phyloP scores from a whole-genome alignment of 2,329 filamentous ascomycete genomes.

The Hirsutella thompsonii region DNA sequence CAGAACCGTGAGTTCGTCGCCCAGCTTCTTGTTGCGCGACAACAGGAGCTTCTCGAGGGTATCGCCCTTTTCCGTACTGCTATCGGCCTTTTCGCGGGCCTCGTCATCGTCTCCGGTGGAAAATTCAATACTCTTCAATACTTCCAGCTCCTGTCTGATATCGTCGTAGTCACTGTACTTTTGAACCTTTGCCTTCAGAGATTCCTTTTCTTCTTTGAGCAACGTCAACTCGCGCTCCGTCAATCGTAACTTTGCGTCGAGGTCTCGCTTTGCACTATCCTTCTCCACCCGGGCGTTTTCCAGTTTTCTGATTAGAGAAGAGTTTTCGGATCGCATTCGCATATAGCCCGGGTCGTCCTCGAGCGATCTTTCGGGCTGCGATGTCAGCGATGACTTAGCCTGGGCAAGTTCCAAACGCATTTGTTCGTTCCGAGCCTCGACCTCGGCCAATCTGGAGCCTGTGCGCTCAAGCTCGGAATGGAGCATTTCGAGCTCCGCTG shows the following conservation, averaged over 20 bases:
- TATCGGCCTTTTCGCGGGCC: conserved; percentile 22
- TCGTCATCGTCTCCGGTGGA: conserved; percentile 79
- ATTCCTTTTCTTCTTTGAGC: conserved; percentile 69
- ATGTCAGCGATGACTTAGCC: conserved; percentile 55
- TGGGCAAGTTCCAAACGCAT: conserved; percentile 83
- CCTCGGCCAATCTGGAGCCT: conserved; percentile 72
- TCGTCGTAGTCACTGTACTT: conserved; percentile 94
- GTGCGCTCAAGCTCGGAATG: conserved; percentile 85
- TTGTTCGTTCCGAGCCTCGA: conserved; percentile 91
- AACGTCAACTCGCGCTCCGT: conserved; percentile 66
- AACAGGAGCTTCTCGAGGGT: conserved; percentile 84
- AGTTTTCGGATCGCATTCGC: conserved; percentile 85
- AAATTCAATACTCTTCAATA: conserved; percentile 96
- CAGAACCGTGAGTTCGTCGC: conserved; percentile 83
- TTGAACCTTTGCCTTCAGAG: conserved; percentile 66
- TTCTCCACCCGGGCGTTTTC: conserved; percentile 75
- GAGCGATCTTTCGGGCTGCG: conserved; percentile 46
- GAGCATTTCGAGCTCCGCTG: conserved; percentile 87
- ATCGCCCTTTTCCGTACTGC: conserved; percentile 44
- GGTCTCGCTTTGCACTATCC: conserved; percentile 63
- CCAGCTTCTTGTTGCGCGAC: conserved; percentile 90
- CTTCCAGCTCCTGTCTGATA: conserved; percentile 88
- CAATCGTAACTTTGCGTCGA: conserved; percentile 64
- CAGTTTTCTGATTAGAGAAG: conserved; percentile 76
- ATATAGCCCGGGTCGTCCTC: conserved; percentile 88